Conservation (phyloP, 331 rosid genomes). For the Saraca asoca region DNA sequence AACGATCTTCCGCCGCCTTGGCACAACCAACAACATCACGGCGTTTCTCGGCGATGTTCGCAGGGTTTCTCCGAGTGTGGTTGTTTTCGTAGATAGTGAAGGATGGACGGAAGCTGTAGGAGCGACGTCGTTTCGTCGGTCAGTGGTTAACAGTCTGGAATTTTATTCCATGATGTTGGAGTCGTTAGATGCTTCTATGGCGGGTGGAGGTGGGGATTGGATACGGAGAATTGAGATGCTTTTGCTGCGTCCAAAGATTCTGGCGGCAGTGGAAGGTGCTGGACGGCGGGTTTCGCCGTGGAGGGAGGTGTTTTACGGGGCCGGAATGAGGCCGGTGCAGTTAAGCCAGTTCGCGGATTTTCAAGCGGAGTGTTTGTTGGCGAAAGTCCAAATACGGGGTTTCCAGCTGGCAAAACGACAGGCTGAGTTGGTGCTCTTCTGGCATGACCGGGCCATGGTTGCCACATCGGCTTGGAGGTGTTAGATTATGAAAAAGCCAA, state of each 20-base stretch:
- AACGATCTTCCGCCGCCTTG: slow-evolving; percentile 59
- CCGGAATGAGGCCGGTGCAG: slow-evolving; percentile 79
- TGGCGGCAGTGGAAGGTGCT: slow-evolving; percentile 61
- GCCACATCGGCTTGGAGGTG: slow-evolving; percentile 83
- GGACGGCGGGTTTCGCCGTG: slow-evolving; percentile 51
- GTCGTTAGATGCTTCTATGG: slow-evolving; percentile 66
- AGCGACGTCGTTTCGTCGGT: slow-evolving; percentile 60
- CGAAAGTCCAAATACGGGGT: slow-evolving; percentile 68
- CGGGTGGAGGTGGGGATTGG: slow-evolving; percentile 53
- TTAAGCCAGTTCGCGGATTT: slow-evolving; percentile 80
- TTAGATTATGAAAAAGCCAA: slow-evolving; percentile 3
- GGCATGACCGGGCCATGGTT: slow-evolving; percentile 75
- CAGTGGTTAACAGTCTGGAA: slow-evolving; percentile 57
- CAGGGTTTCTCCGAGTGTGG: slow-evolving; percentile 57
- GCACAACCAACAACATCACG: slow-evolving; percentile 32
- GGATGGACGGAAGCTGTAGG: slow-evolving; percentile 54
- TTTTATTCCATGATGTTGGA: slow-evolving; percentile 76
- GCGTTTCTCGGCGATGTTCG: slow-evolving; percentile 56
- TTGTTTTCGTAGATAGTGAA: slow-evolving; percentile 73
- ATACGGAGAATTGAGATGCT: slow-evolving; percentile 61
- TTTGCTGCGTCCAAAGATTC: slow-evolving; percentile 58
- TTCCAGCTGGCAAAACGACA: slow-evolving; percentile 81
- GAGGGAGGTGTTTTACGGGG: slow-evolving; percentile 68
- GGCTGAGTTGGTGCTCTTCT: slow-evolving; percentile 79
- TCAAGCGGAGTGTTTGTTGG: slow-evolving; percentile 81